Evolutionary conservation across 805 yeast genomes (phyloP).

Genomic region (Candida tammaniensis): DNA sequence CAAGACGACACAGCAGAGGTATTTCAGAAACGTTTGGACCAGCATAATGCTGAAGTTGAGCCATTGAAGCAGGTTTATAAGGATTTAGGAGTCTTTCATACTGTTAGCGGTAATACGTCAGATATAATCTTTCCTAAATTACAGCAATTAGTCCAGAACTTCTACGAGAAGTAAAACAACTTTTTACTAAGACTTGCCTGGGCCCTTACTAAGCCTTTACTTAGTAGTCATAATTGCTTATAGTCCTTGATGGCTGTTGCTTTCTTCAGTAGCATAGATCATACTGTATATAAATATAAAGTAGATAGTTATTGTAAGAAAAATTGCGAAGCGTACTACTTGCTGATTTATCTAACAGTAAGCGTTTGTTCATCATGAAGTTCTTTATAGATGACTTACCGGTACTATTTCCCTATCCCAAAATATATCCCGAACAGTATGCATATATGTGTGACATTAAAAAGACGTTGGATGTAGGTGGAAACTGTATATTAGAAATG

Average conservation of each 20-base stretch:
- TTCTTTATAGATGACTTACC: slow-evolving; percentile 95
- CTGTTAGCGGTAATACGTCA: slow-evolving; percentile 74
- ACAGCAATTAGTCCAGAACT: slow-evolving; percentile 14
- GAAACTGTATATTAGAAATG: slow-evolving; percentile 96
- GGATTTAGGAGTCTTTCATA: slow-evolving; percentile 40
- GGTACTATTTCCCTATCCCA: slow-evolving; percentile 92
- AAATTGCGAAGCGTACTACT: too few relatives aligned
- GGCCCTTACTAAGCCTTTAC: too few relatives aligned
- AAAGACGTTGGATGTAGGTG: slow-evolving; percentile 91
- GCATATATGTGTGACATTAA: slow-evolving; percentile 97
- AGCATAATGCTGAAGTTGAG: slow-evolving; percentile 54
- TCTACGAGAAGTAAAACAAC: too few relatives aligned
- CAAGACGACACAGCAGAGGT: slow-evolving; percentile 79
- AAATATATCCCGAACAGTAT: slow-evolving; percentile 97
- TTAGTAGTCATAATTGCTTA: too few relatives aligned
- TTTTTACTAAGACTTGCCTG: too few relatives aligned
- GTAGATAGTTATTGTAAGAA: too few relatives aligned
- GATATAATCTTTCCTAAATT: slow-evolving; percentile 81
- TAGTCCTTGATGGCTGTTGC: too few relatives aligned
- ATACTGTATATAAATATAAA: too few relatives aligned
- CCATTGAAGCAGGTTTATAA: slow-evolving; percentile 68
- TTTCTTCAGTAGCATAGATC: too few relatives aligned
- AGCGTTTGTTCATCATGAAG: slow-evolving; percentile 50
- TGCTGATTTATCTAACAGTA: too few relatives aligned
- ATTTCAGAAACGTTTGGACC: slow-evolving; percentile 62